A percentile compares a stretch with the other conserved stretches of the same genome.
These are phyloP conservation scores for Penicillium macrosclerotiorum DNA, from an alignment of 495 filamentous ascomycete species.

Conservation along the genomic window DNA sequence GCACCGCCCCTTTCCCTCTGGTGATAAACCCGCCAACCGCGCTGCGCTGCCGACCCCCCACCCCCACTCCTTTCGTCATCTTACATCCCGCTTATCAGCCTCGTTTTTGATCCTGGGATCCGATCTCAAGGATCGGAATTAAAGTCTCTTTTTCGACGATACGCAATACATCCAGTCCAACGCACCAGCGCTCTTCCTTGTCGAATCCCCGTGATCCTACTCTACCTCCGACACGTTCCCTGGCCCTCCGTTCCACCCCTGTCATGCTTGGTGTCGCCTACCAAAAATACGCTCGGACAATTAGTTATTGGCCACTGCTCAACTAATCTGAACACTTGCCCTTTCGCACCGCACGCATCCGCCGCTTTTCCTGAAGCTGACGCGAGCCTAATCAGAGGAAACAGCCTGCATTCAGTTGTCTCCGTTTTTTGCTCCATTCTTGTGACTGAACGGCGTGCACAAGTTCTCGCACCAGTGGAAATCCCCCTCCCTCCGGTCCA, in stretches of 20 bases:
- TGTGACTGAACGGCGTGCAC: background rate
- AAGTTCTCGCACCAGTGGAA: background rate
- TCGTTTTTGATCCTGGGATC: slow-evolving; percentile 15
- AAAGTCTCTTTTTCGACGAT: background rate
- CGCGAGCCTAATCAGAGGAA: slow-evolving; percentile 6
- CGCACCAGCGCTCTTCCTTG: too few relatives aligned
- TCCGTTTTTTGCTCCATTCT: background rate
- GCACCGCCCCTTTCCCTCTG: background rate
- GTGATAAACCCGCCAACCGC: too few relatives aligned
- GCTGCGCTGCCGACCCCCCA: slow-evolving; percentile 1
- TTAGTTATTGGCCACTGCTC: background rate
- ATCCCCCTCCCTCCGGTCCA: too few relatives aligned
- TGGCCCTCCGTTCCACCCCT: background rate
- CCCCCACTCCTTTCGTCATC: slow-evolving; percentile 22
- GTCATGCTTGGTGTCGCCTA: background rate
- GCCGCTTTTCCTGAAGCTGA: background rate
- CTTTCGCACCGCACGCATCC: background rate
- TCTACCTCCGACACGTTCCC: slow-evolving; percentile 3
- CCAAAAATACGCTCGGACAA: slow-evolving; percentile 8
- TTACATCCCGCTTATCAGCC: slow-evolving; percentile 22
- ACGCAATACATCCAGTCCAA: too few relatives aligned
- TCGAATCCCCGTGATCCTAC: too few relatives aligned
- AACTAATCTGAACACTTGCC: background rate
- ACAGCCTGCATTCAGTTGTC: slow-evolving; percentile 7
- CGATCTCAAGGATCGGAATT: slow-evolving; percentile 7